phyloP scores from a whole-genome alignment of 1,284 basidiomycete species.

The Ceratobasidium sp. region DNA sequence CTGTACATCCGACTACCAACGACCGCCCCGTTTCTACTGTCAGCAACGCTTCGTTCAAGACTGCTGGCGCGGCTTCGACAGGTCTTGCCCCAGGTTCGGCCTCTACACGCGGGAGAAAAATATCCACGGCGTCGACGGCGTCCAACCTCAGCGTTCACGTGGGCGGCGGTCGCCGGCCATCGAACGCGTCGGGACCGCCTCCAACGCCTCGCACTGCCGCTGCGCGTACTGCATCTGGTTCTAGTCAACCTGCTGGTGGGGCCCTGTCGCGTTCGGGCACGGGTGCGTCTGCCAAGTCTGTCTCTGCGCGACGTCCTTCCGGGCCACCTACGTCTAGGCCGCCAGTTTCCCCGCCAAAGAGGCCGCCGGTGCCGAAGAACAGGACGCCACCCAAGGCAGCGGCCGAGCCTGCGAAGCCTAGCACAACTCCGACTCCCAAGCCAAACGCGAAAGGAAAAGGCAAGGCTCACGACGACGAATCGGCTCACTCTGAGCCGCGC shows the following conservation, averaged over 20 bases:
- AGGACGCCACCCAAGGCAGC: constrained; percentile 11
- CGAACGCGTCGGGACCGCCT: constrained; percentile 26
- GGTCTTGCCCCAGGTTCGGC: constrained; percentile 15
- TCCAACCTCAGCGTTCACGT: constrained; percentile 49
- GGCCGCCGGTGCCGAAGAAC: constrained; percentile 9
- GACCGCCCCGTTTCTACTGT: constrained; percentile 34
- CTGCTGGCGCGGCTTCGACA: constrained; percentile 60
- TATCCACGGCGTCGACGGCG: constrained; percentile 55
- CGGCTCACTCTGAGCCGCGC: constrained; percentile 31
- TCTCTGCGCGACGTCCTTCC: constrained; percentile 13
- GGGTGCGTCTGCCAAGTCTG: constrained; percentile 10
- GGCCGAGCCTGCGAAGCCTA: constrained; percentile 16
- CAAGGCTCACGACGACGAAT: constrained; percentile 24
- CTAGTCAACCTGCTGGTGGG: constrained; percentile 17
- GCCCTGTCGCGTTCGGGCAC: constrained; percentile 27
- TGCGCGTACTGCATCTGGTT: constrained; percentile 8
- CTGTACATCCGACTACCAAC: neutral
- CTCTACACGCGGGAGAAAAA: constrained; percentile 49
- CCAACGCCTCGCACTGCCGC: constrained; percentile 34
- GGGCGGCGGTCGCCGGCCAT: constrained; percentile 13
- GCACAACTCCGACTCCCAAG: constrained; percentile 16
- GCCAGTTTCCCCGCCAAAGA: constrained; percentile 37
- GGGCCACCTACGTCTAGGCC: constrained; percentile 8
- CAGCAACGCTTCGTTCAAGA: constrained; percentile 61
- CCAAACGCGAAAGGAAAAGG: constrained; percentile 29